Evolutionary conservation across 1,284 basidiomycete species (phyloP).

Genomic region (Microbotryum violaceum): DNA sequence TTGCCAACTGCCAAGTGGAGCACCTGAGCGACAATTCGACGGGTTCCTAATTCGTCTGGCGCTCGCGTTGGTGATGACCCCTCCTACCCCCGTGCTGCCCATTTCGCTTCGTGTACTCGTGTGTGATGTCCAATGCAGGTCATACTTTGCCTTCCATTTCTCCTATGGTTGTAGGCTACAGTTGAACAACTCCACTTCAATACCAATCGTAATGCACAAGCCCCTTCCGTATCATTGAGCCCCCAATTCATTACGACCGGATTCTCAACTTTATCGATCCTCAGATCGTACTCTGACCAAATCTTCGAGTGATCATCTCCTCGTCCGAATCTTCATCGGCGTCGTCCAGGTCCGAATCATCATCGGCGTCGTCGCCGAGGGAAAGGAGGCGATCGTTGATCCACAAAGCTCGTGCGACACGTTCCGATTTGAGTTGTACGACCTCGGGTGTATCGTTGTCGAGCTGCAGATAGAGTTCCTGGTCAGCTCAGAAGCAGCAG

Average conservation of each 20-base stretch:
- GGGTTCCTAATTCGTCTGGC: not conserved
- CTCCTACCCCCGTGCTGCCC: not conserved
- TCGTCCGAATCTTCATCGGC: not conserved
- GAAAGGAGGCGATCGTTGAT: slow-evolving; percentile 26
- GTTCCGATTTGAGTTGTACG: slow-evolving; percentile 19
- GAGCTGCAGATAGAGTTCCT: slow-evolving; percentile 1
- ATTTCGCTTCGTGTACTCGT: not conserved
- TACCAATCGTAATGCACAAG: no score
- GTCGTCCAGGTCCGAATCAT: not conserved
- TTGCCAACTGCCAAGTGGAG: not conserved
- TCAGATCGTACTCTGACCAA: no score
- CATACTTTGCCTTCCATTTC: no score
- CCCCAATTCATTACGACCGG: no score
- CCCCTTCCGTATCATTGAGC: no score
- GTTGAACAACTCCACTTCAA: no score
- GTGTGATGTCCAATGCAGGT: not conserved
- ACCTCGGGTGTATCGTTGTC: slow-evolving; percentile 31
- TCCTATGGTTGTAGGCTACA: no score
- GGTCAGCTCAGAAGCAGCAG: no score
- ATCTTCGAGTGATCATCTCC: no score
- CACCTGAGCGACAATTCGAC: not conserved
- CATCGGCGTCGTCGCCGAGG: slow-evolving; percentile 2
- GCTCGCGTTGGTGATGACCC: not conserved
- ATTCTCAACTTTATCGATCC: no score
- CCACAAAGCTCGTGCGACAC: slow-evolving; percentile 29